Percentiles rank a stretch among this genome's conserved stretches.
Evolutionary conservation across 805 yeast genomes (phyloP).

Genomic region (Metschnikowia continentalis): DNA sequence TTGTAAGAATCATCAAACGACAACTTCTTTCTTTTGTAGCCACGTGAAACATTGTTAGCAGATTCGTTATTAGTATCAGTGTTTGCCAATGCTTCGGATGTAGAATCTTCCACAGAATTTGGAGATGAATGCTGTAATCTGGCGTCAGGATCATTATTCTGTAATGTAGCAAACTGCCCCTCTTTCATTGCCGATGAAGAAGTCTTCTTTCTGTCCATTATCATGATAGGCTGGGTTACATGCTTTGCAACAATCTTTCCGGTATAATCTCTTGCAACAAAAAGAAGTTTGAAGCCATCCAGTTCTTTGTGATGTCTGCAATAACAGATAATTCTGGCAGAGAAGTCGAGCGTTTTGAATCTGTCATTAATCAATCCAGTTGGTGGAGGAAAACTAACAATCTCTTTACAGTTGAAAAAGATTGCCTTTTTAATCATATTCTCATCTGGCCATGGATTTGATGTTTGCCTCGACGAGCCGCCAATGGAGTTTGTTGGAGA

Average conservation of each 20-base stretch:
- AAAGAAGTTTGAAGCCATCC: constrained; percentile 74
- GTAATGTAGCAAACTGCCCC: constrained; percentile 15
- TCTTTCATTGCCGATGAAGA: constrained; percentile 21
- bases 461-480: constrained; percentile 43
- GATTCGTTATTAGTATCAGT: constrained; percentile 29
- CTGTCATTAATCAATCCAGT: constrained; percentile 33
- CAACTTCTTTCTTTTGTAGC: constrained; percentile 46
- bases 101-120: constrained; percentile 57
- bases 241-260: constrained; percentile 69
- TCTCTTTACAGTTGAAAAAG: constrained; percentile 87
- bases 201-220: constrained; percentile 89
- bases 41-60: constrained; percentile 22
- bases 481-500: constrained; percentile 12
- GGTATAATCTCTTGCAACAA: constrained; percentile 58
- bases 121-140: constrained; percentile 37
- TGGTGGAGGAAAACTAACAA: constrained; percentile 68
- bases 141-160: constrained; percentile 29
- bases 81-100: constrained; percentile 48
- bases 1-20: constrained; percentile 44
- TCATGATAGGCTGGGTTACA: constrained; percentile 72
- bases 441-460: constrained; percentile 73
- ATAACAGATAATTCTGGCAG: constrained; percentile 86
- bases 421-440: constrained; percentile 74
- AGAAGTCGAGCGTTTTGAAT: constrained; percentile 42
- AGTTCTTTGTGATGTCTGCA: constrained; percentile 92